Percentiles rank a stretch among this genome's conserved stretches.
Evolutionary conservation across 2,329 filamentous ascomycete species (phyloP).

Genomic region (Emmonsia crescens): DNA sequence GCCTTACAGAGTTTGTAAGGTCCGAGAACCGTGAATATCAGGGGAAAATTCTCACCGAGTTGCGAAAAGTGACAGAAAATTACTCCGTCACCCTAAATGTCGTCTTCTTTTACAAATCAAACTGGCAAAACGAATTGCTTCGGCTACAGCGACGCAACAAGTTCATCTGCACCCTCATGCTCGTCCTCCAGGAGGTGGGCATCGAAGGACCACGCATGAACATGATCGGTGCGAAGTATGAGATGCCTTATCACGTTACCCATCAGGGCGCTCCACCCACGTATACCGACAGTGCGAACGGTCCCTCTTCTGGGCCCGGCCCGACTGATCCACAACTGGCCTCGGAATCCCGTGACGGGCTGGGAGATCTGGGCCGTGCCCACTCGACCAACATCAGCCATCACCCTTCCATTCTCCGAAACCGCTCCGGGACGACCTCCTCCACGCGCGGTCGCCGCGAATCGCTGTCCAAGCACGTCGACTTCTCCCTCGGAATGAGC

Average conservation of each 20-base stretch:
- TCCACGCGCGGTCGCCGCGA: slow-evolving; percentile 44
- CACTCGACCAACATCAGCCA: slow-evolving; percentile 26
- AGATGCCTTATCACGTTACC: slow-evolving; percentile 55
- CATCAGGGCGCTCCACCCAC: slow-evolving; percentile 38
- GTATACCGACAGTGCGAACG: slow-evolving; percentile 33
- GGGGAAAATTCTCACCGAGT: slow-evolving; percentile 72
- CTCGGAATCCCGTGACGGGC: slow-evolving; percentile 23
- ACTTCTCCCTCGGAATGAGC: slow-evolving; percentile 60
- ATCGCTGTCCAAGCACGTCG: slow-evolving; percentile 53
- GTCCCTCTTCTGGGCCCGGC: slow-evolving; percentile 30
- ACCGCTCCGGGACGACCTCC: slow-evolving; percentile 25
- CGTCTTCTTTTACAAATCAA: slow-evolving; percentile 95
- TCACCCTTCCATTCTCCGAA: slow-evolving; percentile 46
- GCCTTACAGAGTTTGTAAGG: slow-evolving; percentile 71
- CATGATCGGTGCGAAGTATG: slow-evolving; percentile 55
- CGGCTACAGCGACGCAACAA: slow-evolving; percentile 86
- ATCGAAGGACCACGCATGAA: slow-evolving; percentile 75
- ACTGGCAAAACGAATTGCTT: slow-evolving; percentile 88
- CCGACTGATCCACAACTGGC: slow-evolving; percentile 15
- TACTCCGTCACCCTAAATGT: slow-evolving; percentile 82
- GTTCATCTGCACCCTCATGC: slow-evolving; percentile 85
- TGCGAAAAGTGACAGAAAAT: slow-evolving; percentile 68
- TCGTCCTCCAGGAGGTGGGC: slow-evolving; percentile 68
- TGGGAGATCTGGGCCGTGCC: slow-evolving; percentile 29
- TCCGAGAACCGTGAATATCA: slow-evolving; percentile 85